phyloP scores from a whole-genome alignment of 768 basidiomycete species.

The Tubosaeta brunneosetosa region DNA sequence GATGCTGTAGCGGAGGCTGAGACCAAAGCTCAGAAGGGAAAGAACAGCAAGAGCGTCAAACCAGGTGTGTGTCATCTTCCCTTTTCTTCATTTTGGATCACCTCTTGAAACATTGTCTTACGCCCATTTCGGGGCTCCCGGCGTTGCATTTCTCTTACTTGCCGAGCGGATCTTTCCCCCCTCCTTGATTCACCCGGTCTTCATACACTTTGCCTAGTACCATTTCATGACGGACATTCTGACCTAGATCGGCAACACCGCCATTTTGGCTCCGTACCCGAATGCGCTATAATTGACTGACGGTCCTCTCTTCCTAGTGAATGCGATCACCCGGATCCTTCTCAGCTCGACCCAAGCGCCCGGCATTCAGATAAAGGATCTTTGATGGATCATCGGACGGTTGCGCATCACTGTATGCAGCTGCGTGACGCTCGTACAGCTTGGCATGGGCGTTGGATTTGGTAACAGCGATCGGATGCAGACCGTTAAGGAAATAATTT shows the following conservation, averaged over 20 bases:
- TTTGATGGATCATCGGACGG: conserved; percentile 32
- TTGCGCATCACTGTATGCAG: conserved; percentile 1
- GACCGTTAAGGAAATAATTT: not conserved
- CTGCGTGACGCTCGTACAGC: conserved; percentile 16
- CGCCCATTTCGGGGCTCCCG: not conserved
- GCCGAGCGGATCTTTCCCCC: not conserved
- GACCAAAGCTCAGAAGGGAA: conserved; percentile 40
- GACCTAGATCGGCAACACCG: conserved; percentile 10
- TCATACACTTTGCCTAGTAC: not conserved
- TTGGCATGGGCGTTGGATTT: conserved; percentile 19
- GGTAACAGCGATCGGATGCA: conserved; percentile 21
- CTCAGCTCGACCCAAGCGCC: conserved; percentile 85
- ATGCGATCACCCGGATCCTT: conserved; percentile 72
- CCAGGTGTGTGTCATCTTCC: conserved; percentile 30
- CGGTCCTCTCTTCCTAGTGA: conserved; percentile 40
- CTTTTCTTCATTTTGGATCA: not conserved
- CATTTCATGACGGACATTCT: conserved; percentile 3
- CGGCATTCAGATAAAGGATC: conserved; percentile 83
- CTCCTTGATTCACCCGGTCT: conserved; percentile 1
- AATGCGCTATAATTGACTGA: conserved; percentile 11
- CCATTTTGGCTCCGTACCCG: not conserved
- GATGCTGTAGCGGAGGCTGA: conserved; percentile 36
- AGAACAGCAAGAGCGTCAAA: conserved; percentile 39
- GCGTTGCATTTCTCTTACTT: not conserved
- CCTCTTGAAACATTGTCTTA: not conserved